Conservation (phyloP, 495 filamentous ascomycete genomes). For the Xylaria acuta region DNA sequence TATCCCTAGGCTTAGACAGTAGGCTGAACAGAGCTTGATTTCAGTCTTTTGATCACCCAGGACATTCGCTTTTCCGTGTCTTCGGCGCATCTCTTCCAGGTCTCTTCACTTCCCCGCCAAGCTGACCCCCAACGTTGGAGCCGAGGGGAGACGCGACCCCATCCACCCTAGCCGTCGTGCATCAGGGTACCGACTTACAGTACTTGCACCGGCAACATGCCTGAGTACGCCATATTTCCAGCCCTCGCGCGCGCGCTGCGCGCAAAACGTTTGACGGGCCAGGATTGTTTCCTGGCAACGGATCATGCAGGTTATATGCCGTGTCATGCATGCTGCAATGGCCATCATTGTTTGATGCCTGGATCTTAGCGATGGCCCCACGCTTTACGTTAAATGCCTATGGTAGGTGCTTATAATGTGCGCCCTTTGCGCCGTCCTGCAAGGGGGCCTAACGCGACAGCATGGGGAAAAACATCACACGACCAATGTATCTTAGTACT, state of each 20-base stretch:
- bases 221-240: neutral
- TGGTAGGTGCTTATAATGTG: neutral
- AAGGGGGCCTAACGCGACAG: neutral
- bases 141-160: neutral
- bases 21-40: neutral
- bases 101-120: neutral
- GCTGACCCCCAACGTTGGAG: neutral
- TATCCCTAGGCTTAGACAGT: neutral
- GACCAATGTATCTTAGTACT: neutral
- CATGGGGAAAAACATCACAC: slow-evolving; percentile 3
- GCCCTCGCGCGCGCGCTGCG: neutral
- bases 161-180: neutral
- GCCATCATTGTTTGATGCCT: neutral
- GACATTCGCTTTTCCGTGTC: neutral
- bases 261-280: neutral
- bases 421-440: neutral
- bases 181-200: too few species aligned
- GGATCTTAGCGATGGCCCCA: neutral
- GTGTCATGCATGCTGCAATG: neutral
- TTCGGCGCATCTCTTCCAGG: neutral
- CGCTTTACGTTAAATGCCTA: neutral
- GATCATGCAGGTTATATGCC: slow-evolving; percentile 6
- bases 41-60: neutral
- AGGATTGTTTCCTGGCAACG: neutral
- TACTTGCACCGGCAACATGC: too few species aligned